A percentile compares a stretch with the other conserved stretches of the same genome.
Evolutionary conservation across 257 asterid genomes (phyloP).

Genomic region (Lycium ferocissimum): DNA sequence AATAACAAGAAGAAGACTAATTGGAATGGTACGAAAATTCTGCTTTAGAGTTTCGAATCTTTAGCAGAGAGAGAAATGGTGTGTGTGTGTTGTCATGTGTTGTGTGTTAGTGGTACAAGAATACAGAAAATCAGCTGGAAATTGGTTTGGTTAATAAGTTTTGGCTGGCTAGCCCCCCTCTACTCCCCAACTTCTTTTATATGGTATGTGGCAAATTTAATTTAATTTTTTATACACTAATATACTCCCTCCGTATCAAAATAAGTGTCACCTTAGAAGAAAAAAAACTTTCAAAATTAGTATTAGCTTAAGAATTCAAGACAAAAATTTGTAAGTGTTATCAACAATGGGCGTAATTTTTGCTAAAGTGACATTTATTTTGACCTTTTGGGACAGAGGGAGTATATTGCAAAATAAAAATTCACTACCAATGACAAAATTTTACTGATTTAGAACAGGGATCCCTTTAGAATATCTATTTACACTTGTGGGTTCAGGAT

Average conservation of each 20-base stretch:
- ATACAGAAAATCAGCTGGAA: conserved; percentile 24
- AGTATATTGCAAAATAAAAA: too few relatives aligned
- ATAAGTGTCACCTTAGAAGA: too few relatives aligned
- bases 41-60: neutral
- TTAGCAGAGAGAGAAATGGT: conserved; percentile 24
- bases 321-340: too few relatives aligned
- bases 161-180: conserved; percentile 5
- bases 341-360: too few relatives aligned
- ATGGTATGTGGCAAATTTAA: conserved; percentile 32
- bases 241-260: neutral
- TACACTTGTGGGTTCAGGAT: too few relatives aligned
- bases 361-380: too few relatives aligned
- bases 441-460: too few relatives aligned
- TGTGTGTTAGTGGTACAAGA: conserved; percentile 9
- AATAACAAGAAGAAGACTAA: neutral
- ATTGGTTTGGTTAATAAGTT: conserved; percentile 30
- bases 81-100: neutral
- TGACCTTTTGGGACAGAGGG: too few relatives aligned
- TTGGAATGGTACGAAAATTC: conserved; percentile 9
- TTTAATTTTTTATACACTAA: neutral
- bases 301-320: too few relatives aligned
- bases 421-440: too few relatives aligned
- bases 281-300: too few relatives aligned
- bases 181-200: conserved; percentile 34
- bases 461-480: too few relatives aligned